Conservation (phyloP, 225 moss, liverwort and hornwort species). For the Marchantia paleacea region DNA sequence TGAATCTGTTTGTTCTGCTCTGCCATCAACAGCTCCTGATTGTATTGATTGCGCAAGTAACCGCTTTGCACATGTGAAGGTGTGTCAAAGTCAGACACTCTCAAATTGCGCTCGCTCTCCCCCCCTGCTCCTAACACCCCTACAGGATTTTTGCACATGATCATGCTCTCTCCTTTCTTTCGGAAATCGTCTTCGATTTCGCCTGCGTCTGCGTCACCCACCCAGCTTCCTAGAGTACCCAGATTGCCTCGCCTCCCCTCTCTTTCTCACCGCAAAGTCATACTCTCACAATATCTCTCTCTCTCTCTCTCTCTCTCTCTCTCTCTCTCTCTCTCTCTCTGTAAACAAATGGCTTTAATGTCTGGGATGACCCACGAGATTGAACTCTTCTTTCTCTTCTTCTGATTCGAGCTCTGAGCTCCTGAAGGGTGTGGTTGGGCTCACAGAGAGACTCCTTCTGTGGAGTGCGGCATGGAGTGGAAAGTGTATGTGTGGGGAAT, state of each 20-base stretch:
- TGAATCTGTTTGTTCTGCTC: not conserved
- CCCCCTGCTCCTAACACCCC: conserved; percentile 1
- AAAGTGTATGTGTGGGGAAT: not conserved
- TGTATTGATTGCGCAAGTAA: not conserved
- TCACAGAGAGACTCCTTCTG: not conserved
- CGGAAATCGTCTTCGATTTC: not conserved
- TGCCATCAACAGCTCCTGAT: conserved; percentile 3
- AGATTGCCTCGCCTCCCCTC: not conserved
- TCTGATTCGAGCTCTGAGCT: not conserved
- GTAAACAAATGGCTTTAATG: not conserved
- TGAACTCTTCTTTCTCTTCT: not conserved
- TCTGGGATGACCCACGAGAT: not conserved
- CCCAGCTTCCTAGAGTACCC: not conserved
- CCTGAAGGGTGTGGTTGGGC: not conserved
- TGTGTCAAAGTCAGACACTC: conserved; percentile 1
- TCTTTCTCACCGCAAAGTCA: not conserved
- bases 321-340: not conserved
- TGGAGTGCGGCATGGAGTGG: not conserved
- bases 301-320: not conserved
- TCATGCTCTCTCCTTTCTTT: not conserved
- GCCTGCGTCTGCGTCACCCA: not conserved
- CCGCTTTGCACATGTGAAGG: not conserved
- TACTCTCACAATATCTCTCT: not conserved
- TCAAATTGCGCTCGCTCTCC: not conserved
- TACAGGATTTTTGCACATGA: not conserved